Base-by-base conservation (phyloP, 1,284 basidiomycete species). In the Sutorius eximius region DNA sequence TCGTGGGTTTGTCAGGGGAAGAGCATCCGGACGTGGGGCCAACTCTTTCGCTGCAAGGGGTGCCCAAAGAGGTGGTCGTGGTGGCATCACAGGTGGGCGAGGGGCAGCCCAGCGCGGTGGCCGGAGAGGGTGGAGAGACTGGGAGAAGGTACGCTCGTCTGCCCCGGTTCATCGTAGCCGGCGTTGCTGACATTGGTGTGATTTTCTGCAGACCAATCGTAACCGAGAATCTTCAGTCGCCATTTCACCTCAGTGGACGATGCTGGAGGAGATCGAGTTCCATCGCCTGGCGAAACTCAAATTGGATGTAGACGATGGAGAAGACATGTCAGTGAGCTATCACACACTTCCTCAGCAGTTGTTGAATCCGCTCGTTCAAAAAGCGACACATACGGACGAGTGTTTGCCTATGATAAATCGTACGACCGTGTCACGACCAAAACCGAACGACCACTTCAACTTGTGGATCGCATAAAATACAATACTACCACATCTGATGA, bases 181-280 rank as follows among this genome's bases (percentile, higher is more conserved):
- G 16, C 15, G 24, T 46, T 32, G 22, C 41, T 61, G 36, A 65
- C 29, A 22, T 45, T 45, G 32, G 42, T 49, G 52, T 52, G 55
- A 34, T 55, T 42, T 33, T 45, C 20, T 51, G 5, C 60, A 96
- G 91, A 91, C 83, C 59, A 89, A 93, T 69, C 88, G 95, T 58
- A 86, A 86, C 43, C 88, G 97, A 53, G 97, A 99, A 75, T 91
- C 95, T 12, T 97, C 94, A 3, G 93, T 99, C 58, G 89, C 89
- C 34, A 95, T 99, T 62, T 91, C 89, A 51, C 84, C 91, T 27
- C 88, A 91, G 64, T 99, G 97, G 97, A 77, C 83, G 44, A 89
- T 97, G 82, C 79, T 98, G 51, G 96, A 98, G 76, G 97, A 99
- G 77, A 90, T 99, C 66, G 96, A 98, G 71, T 99, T 98, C 77